Conservation (phyloP, 345 rosid genomes). For the Capsella bursapastoris region DNA sequence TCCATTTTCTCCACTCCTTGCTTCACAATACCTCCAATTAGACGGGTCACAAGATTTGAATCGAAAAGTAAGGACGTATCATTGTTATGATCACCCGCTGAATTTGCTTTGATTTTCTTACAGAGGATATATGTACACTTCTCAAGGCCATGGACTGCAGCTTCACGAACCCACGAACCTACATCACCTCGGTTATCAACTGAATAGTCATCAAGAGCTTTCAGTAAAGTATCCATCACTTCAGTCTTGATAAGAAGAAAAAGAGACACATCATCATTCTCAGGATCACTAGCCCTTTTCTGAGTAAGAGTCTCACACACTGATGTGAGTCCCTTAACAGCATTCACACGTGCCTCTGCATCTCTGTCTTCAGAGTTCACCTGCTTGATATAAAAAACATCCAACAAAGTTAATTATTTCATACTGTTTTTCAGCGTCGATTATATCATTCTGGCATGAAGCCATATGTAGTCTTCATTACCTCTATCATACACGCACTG, state of each 20-base stretch:
- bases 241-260: conserved; percentile 71
- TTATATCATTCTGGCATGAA: conserved; percentile 1
- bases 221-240: conserved; percentile 78
- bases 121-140: conserved; percentile 81
- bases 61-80: conserved; percentile 54
- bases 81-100: conserved; percentile 42
- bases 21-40: conserved; percentile 72
- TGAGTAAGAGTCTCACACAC: conserved; percentile 81
- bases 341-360: conserved; percentile 94
- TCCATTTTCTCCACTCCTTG: conserved; percentile 98
- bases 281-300: conserved; percentile 41
- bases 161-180: conserved; percentile 99
- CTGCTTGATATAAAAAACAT: conserved; percentile 49
- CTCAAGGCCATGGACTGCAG: conserved; percentile 92
- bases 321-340: conserved; percentile 85
- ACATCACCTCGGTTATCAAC: conserved; percentile 97
- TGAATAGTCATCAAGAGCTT: conserved; percentile 92
- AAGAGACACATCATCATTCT: conserved; percentile 54
- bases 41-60: conserved; percentile 59
- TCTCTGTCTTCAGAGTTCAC: conserved; percentile 89
- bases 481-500: conserved; percentile 80
- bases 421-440: conserved; percentile 7
- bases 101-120: conserved; percentile 39
- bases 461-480: conserved; percentile 38
- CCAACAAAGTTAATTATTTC: conserved; percentile 28